Evolutionary conservation across 2,329 filamentous ascomycete species (phyloP).

Genomic region (Colletotrichum sp.): DNA sequence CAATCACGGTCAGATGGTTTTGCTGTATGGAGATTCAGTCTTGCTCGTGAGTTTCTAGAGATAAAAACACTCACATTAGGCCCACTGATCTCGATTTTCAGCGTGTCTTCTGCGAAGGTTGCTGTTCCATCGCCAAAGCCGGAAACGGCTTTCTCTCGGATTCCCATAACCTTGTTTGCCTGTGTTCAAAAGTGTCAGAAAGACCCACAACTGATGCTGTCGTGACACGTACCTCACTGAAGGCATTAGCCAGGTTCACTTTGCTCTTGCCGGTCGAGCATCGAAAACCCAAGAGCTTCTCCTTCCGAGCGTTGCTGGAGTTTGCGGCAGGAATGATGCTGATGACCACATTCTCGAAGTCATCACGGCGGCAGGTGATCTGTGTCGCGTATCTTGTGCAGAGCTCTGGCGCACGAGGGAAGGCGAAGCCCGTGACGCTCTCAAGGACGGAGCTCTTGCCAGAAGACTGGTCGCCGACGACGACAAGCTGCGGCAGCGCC

Average conservation of each 20-base stretch:
- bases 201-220: background rate
- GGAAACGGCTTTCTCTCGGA: constrained; percentile 30
- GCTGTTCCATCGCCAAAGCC: background rate
- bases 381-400: constrained; percentile 57
- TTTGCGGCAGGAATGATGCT: constrained; percentile 43
- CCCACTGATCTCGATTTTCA: constrained; percentile 50
- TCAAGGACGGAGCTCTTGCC: constrained; percentile 87
- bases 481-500: constrained; percentile 65
- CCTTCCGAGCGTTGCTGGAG: background rate
- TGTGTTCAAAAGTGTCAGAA: background rate
- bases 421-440: constrained; percentile 56
- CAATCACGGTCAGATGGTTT: constrained; percentile 57
- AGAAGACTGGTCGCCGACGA: constrained; percentile 84
- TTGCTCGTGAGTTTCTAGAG: background rate
- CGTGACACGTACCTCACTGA: background rate
- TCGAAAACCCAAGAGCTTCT: background rate
- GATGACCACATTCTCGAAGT: constrained; percentile 30
- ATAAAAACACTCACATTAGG: constrained; percentile 36
- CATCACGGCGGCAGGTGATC: constrained; percentile 47
- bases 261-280: background rate
- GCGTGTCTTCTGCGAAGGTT: constrained; percentile 52
- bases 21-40: constrained; percentile 27
- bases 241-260: background rate
- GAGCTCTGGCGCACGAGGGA: constrained; percentile 47
- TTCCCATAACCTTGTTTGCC: constrained; percentile 42